phyloP scores from a whole-genome alignment of 2,329 filamentous ascomycete species.

The Colletotrichum tanaceti region DNA sequence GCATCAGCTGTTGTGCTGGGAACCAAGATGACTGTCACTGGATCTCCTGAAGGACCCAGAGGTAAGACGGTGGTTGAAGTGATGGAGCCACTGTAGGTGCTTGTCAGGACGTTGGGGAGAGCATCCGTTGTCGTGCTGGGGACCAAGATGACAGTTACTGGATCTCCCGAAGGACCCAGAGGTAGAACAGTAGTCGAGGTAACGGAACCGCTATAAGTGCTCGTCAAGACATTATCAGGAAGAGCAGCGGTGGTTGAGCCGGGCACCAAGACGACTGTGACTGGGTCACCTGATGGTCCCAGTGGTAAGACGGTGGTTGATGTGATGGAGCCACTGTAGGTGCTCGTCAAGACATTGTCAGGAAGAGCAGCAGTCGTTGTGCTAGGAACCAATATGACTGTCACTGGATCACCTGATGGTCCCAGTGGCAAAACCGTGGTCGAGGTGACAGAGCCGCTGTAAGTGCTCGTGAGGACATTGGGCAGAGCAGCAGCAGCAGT shows the following conservation, averaged over 20 bases:
- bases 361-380: neutral
- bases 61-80: neutral
- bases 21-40: neutral
- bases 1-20: neutral
- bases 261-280: neutral
- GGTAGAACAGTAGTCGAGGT: neutral
- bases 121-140: neutral
- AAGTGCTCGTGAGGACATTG: neutral
- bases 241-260: neutral
- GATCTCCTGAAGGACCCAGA: neutral
- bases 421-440: neutral
- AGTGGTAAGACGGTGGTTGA: neutral
- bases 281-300: neutral
- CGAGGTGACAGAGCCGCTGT: neutral
- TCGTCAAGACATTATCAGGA: slow-evolving; percentile 2
- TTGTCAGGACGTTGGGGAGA: neutral
- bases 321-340: slow-evolving; percentile 17
- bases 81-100: slow-evolving; percentile 3
- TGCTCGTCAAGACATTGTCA: slow-evolving; percentile 10
- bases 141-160: neutral
- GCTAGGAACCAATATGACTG: neutral
- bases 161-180: neutral
- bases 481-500: too few relatives aligned
- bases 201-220: slow-evolving; percentile 18
- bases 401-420: neutral